Evolutionary conservation across 176 grass and related monocot species (phyloP).

Genomic region (Hordeum vulgare): MorexV3_pseudomolecules_assembly NC_058518.1:508459865-508460364

Average conservation of each 20-base stretch:
- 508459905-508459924: constrained; percentile 97
- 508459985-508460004: constrained; percentile 85
- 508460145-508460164: constrained; percentile 88
- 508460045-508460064: constrained; percentile 96
- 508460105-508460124: constrained; percentile 89
- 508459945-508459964: constrained; percentile 88
- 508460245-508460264: neutral
- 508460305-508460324: neutral
- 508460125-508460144: constrained; percentile 99
- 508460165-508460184: constrained; percentile 97
- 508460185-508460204: constrained; percentile 28
- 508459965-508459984: constrained; percentile 89
- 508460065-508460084: constrained; percentile 99
- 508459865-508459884: constrained; percentile 92
- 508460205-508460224: neutral
- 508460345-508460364: neutral
- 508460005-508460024: constrained; percentile 99
- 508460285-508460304: constrained; percentile 1
- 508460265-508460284: neutral
- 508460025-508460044: constrained; percentile 80
- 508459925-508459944: constrained; percentile 91
- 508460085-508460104: constrained; percentile 97
- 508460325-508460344: neutral
- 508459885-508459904: constrained; percentile 78
- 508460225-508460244: neutral